Conservation (phyloP, 1,139 yeast species). For the Nematodospora anomalae region DNA sequence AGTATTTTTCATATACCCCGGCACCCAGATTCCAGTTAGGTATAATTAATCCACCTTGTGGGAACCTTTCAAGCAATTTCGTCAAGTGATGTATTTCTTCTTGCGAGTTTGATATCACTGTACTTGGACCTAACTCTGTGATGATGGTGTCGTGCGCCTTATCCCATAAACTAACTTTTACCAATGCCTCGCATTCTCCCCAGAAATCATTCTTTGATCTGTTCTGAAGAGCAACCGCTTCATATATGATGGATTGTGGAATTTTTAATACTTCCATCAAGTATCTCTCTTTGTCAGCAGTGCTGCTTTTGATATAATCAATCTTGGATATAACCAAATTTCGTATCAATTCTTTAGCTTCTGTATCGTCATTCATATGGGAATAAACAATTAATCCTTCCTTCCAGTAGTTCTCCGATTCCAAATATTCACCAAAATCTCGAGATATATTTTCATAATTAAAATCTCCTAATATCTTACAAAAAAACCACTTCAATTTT, state of each 20-base stretch:
- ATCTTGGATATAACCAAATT: constrained; percentile 50
- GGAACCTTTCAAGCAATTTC: constrained; percentile 47
- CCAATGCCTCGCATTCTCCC: constrained; percentile 60
- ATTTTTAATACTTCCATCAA: constrained; percentile 39
- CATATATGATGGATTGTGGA: constrained; percentile 48
- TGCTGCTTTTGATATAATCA: constrained; percentile 31
- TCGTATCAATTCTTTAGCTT: constrained; percentile 41
- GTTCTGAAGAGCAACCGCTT: constrained; percentile 49
- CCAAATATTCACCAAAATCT: constrained; percentile 55
- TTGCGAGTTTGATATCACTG: constrained; percentile 49
- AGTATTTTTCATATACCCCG: constrained; percentile 53
- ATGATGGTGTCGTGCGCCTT: constrained; percentile 66
- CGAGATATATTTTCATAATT: constrained; percentile 43
- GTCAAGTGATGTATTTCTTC: constrained; percentile 35
- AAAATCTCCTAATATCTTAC: constrained; percentile 37
- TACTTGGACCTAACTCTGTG: constrained; percentile 65
- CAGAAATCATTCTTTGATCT: constrained; percentile 42
- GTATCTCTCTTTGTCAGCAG: constrained; percentile 31
- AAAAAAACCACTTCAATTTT: constrained; percentile 56
- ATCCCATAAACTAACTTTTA: constrained; percentile 59
- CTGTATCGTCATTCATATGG: constrained; percentile 48
- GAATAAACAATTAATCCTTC: constrained; percentile 64
- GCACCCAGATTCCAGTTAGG: constrained; percentile 64
- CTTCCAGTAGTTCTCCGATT: constrained; percentile 47
- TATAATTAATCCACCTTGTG: constrained; percentile 40